Base-by-base conservation (phyloP, 257 asterid genomes). In the Lithospermum erythrorhizon region DNA sequence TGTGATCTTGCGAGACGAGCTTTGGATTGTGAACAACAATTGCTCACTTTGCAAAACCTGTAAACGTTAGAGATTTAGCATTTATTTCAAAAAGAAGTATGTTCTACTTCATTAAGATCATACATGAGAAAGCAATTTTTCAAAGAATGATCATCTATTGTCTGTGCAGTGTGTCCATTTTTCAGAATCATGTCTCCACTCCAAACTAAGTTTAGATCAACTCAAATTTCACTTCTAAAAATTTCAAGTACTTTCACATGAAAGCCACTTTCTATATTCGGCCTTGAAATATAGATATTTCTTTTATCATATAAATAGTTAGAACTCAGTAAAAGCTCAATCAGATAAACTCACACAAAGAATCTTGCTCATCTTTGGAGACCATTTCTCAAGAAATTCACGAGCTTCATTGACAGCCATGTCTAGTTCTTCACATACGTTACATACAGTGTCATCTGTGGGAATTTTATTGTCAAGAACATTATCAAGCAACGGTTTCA, bases 371-470 rank as follows among this genome's bases (percentile, higher is more conserved):
- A 49, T 84, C 80, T 70, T 84, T 24, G 90, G 85, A 60, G 99
- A 83, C 96, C 96, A 89, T 79, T 79, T 82, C 81, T 89, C 96
- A 21, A 93, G 82, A 72, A 87, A 78, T 57, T 84, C 95, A 78
- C 99, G 75, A 69, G 94, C 87, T 73, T 84, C 97, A 58, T 86
- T 89, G 53, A 93, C 80, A 56, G 84, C 82, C 67, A 75, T 29
- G 78, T 93, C 97, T 71, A 93, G 66, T 72, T 80, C 91, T 77
- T 84, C 96, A 32, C 89, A 93, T 69, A 71, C 83, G 68, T 76
- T 70, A 59, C 63, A 76, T 18, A 82, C 69, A 37, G 73, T 70
- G 65, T 78, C 95, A 58, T 74, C 85, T 48, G 64, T 70, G 29
- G 84, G 75, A 60, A 76, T 79, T 64, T 77, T 75, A 45, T 65